A percentile compares a stretch with the other conserved stretches of the same genome.
Evolutionary conservation across 768 basidiomycete genomes (phyloP).

Genomic region (Pleurotus giganteus): DNA sequence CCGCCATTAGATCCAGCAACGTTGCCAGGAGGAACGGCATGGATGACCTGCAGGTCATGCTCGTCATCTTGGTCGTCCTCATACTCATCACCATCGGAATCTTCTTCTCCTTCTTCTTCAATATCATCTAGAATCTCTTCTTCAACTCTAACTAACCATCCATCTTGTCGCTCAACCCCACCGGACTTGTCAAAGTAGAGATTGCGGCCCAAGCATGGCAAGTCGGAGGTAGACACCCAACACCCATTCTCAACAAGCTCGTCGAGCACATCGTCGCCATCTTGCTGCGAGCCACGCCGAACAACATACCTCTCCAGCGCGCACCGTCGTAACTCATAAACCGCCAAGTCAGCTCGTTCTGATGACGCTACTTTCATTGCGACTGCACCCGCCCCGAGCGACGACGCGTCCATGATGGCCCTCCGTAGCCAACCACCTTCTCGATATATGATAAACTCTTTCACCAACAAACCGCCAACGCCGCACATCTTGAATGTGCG

Average conservation of each 20-base stretch:
- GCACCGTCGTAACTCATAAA: neutral
- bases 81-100: slow-evolving; percentile 23
- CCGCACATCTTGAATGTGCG: slow-evolving; percentile 20
- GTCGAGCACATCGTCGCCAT: slow-evolving; percentile 33
- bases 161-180: slow-evolving; percentile 22
- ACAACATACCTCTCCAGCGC: slow-evolving; percentile 1
- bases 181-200: slow-evolving; percentile 32
- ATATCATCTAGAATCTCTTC: slow-evolving; percentile 22
- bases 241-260: slow-evolving; percentile 35
- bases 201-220: slow-evolving; percentile 13
- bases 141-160: slow-evolving; percentile 13
- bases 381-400: slow-evolving; percentile 6
- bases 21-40: too few species aligned
- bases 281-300: slow-evolving; percentile 9
- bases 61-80: slow-evolving; percentile 19
- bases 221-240: slow-evolving; percentile 16
- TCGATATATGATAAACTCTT: slow-evolving; percentile 18
- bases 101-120: slow-evolving; percentile 22
- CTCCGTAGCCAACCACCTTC: slow-evolving; percentile 7
- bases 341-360: neutral
- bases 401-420: slow-evolving; percentile 10
- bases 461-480: slow-evolving; percentile 17
- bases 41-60: too few species aligned
- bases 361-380: neutral
- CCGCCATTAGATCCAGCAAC: too few species aligned